Percentiles rank a stretch among this genome's conserved stretches.
phyloP scores from a whole-genome alignment of 2,329 filamentous ascomycete genomes.

The Sporothrix luriei region DNA sequence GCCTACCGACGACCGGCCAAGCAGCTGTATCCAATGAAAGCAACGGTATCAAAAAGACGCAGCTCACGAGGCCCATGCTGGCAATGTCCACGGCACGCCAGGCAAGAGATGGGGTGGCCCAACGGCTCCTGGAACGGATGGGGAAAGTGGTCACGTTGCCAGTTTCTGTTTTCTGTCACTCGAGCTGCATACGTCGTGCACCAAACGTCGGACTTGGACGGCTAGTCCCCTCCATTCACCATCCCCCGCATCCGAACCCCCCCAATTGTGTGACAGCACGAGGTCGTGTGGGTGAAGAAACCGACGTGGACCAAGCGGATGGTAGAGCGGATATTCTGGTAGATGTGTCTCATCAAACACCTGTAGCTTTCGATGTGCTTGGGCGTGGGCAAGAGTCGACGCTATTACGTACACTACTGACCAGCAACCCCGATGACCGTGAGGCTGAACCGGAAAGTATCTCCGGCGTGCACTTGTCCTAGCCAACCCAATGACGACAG shows the following conservation, averaged over 20 bases:
- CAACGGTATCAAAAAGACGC: background rate
- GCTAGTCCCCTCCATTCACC: background rate
- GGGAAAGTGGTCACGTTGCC: slow-evolving; percentile 20
- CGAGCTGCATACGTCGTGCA: background rate
- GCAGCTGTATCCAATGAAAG: too few relatives aligned
- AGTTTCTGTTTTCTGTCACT: slow-evolving; percentile 1
- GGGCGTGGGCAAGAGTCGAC: background rate
- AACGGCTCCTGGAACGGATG: background rate
- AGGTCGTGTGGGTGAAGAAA: background rate
- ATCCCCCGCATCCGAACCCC: slow-evolving; percentile 10
- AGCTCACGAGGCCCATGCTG: background rate
- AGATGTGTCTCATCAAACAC: background rate
- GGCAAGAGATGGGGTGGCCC: background rate
- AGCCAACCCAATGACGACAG: too few relatives aligned
- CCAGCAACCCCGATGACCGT: background rate
- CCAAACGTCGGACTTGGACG: too few relatives aligned
- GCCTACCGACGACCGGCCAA: too few relatives aligned
- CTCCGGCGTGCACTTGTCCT: too few relatives aligned
- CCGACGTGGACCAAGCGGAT: slow-evolving; percentile 4
- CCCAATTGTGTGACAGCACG: background rate
- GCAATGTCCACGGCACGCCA: too few relatives aligned
- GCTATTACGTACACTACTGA: slow-evolving; percentile 31
- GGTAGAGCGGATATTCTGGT: background rate
- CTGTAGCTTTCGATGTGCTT: background rate
- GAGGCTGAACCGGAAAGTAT: background rate